Conservation (phyloP, 177 flowering plant species). For the Vitis hybrid region DNA sequence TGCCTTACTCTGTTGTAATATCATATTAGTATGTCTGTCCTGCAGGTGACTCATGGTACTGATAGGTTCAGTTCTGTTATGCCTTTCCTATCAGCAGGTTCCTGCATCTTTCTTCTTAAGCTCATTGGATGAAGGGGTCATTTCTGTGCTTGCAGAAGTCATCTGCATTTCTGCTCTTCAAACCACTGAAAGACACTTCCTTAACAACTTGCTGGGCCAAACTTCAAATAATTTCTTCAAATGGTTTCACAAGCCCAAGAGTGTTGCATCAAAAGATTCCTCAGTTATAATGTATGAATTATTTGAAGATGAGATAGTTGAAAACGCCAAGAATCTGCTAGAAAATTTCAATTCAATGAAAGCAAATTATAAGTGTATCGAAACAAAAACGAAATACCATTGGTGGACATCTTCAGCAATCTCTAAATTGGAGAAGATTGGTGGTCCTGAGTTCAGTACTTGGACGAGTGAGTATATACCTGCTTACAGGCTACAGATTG, state of each 20-base stretch:
- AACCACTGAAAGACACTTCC: conserved; percentile 48
- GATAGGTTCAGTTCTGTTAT: conserved; percentile 64
- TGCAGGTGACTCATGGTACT: conserved; percentile 58
- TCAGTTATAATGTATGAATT: conserved; percentile 49
- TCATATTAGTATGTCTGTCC: conserved; percentile 28
- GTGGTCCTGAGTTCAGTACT: conserved; percentile 65
- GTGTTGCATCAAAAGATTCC: conserved; percentile 56
- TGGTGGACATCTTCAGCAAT: conserved; percentile 53
- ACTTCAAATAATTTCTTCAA: conserved; percentile 31
- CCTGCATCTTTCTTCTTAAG: conserved; percentile 51
- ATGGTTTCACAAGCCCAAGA: conserved; percentile 54
- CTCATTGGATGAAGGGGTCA: conserved; percentile 58
- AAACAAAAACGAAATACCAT: conserved; percentile 23
- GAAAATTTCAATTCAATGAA: conserved; percentile 39
- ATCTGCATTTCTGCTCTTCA: conserved; percentile 64
- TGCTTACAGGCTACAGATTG: conserved; percentile 65
- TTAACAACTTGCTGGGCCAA: conserved; percentile 26
- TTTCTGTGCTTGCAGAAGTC: conserved; percentile 78
- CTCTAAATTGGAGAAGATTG: conserved; percentile 66
- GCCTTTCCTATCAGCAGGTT: conserved; percentile 73
- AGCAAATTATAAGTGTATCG: conserved; percentile 19
- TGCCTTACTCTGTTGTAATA: conserved; percentile 21
- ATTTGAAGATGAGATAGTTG: conserved; percentile 59
- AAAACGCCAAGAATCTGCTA: conserved; percentile 54
- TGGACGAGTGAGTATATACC: conserved; percentile 78